Conservation (phyloP, 2,329 filamentous ascomycete genomes). For the Aspergillus ochraceoroseus region DNA sequence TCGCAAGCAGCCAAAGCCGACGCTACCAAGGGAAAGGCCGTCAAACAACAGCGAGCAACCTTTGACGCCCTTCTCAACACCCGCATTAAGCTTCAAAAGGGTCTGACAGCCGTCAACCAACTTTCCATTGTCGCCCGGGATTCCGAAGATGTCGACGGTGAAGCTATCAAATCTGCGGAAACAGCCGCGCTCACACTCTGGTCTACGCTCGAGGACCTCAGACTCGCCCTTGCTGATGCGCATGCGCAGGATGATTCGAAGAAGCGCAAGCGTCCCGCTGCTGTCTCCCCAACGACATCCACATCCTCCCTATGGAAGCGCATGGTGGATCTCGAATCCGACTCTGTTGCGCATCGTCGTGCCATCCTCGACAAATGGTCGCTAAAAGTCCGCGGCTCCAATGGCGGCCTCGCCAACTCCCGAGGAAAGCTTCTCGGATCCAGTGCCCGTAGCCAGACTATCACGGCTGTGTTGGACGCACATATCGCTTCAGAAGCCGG, state of each 20-base stretch:
- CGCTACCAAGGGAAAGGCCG: conserved; percentile 75
- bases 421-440: conserved; percentile 58
- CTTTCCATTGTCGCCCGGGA: conserved; percentile 49
- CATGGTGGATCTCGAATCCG: conserved; percentile 62
- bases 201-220: conserved; percentile 57
- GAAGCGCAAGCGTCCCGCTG: conserved; percentile 49
- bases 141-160: conserved; percentile 30
- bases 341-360: conserved; percentile 58
- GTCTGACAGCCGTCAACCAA: conserved; percentile 74
- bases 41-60: conserved; percentile 76
- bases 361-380: conserved; percentile 87
- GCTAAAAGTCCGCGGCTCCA: conserved; percentile 60
- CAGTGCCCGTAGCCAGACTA: conserved; percentile 49
- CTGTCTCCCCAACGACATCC: conserved; percentile 49
- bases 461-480: conserved; percentile 43
- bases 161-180: conserved; percentile 70
- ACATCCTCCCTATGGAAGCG: conserved; percentile 66
- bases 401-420: conserved; percentile 50
- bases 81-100: conserved; percentile 89
- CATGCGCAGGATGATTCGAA: conserved; percentile 33
- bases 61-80: conserved; percentile 88
- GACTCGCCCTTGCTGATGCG: conserved; percentile 38
- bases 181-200: conserved; percentile 79
- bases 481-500: conserved; percentile 42
- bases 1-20: conserved; percentile 68